Percentiles rank a stretch among this genome's conserved stretches.
Conservation (phyloP, 768 basidiomycete genomes). For the Suillus subaureus region DNA sequence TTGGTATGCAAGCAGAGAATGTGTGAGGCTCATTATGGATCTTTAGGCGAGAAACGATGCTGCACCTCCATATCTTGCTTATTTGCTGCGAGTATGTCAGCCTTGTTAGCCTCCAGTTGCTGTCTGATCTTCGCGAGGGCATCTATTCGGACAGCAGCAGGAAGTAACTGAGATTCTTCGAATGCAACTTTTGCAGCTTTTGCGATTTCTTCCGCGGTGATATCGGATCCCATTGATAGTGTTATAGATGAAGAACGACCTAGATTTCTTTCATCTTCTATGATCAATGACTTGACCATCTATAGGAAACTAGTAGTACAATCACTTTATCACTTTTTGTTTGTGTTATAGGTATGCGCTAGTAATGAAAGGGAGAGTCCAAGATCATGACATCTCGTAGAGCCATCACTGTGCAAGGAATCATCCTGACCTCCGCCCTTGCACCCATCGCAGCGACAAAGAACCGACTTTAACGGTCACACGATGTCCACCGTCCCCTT, state of each 20-base stretch:
- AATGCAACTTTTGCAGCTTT: conserved; percentile 81
- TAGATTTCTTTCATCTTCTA: no score
- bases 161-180: conserved; percentile 81
- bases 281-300: no score
- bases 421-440: no score
- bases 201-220: conserved; percentile 62
- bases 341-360: no score
- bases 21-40: neutral
- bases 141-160: conserved; percentile 62
- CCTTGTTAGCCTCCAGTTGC: conserved; percentile 65
- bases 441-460: no score
- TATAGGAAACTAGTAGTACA: neutral
- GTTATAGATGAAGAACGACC: no score
- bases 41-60: conserved; percentile 7
- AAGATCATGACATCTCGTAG: no score
- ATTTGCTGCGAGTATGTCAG: conserved; percentile 80
- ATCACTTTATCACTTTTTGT: neutral
- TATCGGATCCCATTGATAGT: conserved; percentile 13
- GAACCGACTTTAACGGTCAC: no score
- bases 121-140: conserved; percentile 73
- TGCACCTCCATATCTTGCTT: conserved; percentile 74
- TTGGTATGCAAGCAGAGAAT: conserved; percentile 31
- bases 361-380: no score
- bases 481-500: no score
- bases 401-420: no score